Evolutionary conservation across 169 alveolate species (phyloP), one percentile per base, ranked within the genome.

Genomic region (Eimeria necatrix): DNA sequence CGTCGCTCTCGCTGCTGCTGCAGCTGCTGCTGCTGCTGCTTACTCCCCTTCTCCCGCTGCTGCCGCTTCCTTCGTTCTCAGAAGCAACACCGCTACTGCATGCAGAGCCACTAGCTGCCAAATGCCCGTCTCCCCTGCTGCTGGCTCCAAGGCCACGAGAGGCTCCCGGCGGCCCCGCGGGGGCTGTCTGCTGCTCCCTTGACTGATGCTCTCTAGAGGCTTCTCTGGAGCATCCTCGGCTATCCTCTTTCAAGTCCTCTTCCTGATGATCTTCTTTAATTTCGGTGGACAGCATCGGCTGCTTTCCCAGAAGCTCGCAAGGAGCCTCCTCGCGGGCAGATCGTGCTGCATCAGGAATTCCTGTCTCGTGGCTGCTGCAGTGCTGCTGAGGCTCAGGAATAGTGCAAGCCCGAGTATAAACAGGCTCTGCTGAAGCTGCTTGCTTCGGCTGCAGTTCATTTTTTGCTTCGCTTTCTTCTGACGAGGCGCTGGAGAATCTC

Each of bases 31-130:
- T 51, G 89, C 24, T 80, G 89, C 26, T 80, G 22, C 89, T 41
- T 46, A 12, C 22, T 41, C 70, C 51, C 70, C 52, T 24, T 9
- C 9, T 70, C n/a, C 56, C 48, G 51, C 73, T 52, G 89, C 89
- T 80, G 49, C 85, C 32, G 60, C 85, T 74, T 46, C 85, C 8
- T 18, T 59, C 60, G 48, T 46, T 74, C 60, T 46, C 32, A 59
- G 60, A 41, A 2, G 4, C 41, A 16, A 20, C 24, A 74, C 8
- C 60, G 14, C 85, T 20, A 14, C 60, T 41, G 26, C 18, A 12
- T 12, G 53, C 53, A 71, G 53, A 20, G 81, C 20, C 9, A 52
- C 81, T 71, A 8, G 9, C 41, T 20, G 20, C 12, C 9, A 22
- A 32, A 22, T 3, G 24, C 53, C 22, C 81, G 20, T 71, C 24